Conservation (phyloP, 768 basidiomycete genomes). For the Amanita inopinata region DNA sequence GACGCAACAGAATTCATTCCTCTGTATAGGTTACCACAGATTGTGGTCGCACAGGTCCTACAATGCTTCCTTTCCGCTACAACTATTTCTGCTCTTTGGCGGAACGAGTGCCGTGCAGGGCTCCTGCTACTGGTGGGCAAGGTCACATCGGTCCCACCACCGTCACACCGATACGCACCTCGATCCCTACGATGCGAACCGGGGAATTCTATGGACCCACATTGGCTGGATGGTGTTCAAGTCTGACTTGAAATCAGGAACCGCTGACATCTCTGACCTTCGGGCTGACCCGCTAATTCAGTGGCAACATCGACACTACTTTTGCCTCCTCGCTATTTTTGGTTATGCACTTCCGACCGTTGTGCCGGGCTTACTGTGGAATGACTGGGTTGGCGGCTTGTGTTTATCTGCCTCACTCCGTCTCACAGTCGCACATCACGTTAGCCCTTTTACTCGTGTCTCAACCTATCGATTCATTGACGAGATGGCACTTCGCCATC, state of each 20-base stretch:
- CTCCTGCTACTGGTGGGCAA: conserved; percentile 83
- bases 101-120: conserved; percentile 82
- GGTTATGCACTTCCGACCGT: conserved; percentile 62
- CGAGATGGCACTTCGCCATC: not conserved
- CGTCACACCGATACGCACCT: conserved; percentile 80
- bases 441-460: conserved; percentile 26
- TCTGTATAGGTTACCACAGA: conserved; percentile 59
- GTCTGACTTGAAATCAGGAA: conserved; percentile 59
- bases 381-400: conserved; percentile 70
- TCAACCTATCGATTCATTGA: too few relatives aligned
- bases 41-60: conserved; percentile 84
- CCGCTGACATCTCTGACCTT: conserved; percentile 65
- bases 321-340: conserved; percentile 50
- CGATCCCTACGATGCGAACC: conserved; percentile 76
- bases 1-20: conserved; percentile 1
- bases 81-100: conserved; percentile 58
- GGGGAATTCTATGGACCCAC: conserved; percentile 73
- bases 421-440: conserved; percentile 73
- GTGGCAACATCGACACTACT: conserved; percentile 73
- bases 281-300: conserved; percentile 58
- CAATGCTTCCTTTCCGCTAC: conserved; percentile 63
- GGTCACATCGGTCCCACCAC: conserved; percentile 76
- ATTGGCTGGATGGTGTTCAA: conserved; percentile 82
- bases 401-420: conserved; percentile 68
- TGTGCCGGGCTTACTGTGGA: conserved; percentile 63